Conservation (phyloP, 169 alveolate genomes). For the Theileria luwenshuni region DNA sequence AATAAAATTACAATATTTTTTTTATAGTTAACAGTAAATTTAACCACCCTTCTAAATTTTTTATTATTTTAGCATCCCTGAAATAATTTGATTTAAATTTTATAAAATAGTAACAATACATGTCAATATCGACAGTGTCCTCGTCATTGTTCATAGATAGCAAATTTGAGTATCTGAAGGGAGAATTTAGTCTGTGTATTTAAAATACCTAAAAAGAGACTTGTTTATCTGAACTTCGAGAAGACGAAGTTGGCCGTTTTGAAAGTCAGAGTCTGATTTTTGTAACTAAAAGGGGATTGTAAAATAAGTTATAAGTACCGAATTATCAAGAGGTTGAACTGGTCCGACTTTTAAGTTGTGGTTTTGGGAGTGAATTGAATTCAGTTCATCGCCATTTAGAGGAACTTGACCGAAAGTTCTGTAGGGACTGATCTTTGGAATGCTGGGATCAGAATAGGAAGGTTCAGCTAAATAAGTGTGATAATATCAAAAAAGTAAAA, state of each 20-base stretch:
- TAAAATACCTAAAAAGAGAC: slow-evolving; percentile 10
- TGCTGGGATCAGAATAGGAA: neutral
- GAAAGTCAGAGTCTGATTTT: slow-evolving; percentile 17
- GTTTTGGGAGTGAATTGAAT: slow-evolving; percentile 13
- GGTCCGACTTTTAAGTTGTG: neutral
- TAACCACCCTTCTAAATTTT: slow-evolving; percentile 11
- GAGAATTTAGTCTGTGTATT: neutral
- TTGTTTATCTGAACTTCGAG: slow-evolving; percentile 32
- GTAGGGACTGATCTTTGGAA: slow-evolving; percentile 3
- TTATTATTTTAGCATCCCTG: slow-evolving; percentile 11
- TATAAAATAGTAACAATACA: slow-evolving; percentile 4
- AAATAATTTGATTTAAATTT: neutral
- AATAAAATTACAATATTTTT: neutral
- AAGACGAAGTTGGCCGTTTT: slow-evolving; percentile 14
- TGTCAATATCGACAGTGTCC: slow-evolving; percentile 8
- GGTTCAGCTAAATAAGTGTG: neutral
- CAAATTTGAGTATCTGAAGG: slow-evolving; percentile 13
- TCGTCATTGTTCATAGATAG: slow-evolving; percentile 9
- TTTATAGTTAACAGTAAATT: neutral
- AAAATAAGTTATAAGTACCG: neutral
- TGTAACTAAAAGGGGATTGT: slow-evolving; percentile 12
- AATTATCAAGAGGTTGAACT: slow-evolving; percentile 5
- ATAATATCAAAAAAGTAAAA: neutral
- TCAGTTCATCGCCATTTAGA: slow-evolving; percentile 18
- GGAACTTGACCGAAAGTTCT: slow-evolving; percentile 22